A percentile compares a stretch with the other conserved stretches of the same genome.
These are phyloP conservation scores for Halophytophthora batemanensis DNA, from an alignment of 352 stramenopile genomes.

Conservation along the genomic window DNA sequence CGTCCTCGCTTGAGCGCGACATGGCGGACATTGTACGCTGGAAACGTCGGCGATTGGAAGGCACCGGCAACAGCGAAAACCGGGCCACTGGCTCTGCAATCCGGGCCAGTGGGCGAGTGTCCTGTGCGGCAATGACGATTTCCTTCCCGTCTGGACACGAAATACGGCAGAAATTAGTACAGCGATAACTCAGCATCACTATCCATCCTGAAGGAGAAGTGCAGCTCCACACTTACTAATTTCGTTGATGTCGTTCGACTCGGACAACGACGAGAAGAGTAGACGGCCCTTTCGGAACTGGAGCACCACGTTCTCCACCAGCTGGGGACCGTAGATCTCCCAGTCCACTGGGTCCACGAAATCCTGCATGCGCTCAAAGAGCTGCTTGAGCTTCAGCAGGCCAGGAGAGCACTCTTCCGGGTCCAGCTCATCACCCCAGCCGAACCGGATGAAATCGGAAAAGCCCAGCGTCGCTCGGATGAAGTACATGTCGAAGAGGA, in stretches of 20 bases:
- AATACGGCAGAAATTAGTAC: conserved; percentile 10
- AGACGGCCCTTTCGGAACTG: conserved; percentile 84
- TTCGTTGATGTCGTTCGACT: conserved; percentile 82
- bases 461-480: conserved; percentile 80
- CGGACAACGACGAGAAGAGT: conserved; percentile 82
- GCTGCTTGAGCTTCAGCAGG: conserved; percentile 47
- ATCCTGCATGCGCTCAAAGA: conserved; percentile 78
- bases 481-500: conserved; percentile 90
- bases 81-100: conserved; percentile 74
- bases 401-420: conserved; percentile 48
- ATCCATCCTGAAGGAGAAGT: background rate
- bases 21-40: conserved; percentile 34
- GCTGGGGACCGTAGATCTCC: conserved; percentile 84
- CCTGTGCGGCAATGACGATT: conserved; percentile 62
- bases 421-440: conserved; percentile 81
- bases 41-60: conserved; percentile 50
- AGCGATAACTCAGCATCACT: background rate
- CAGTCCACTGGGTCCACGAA: conserved; percentile 87
- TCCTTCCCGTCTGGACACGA: conserved; percentile 64
- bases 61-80: conserved; percentile 78
- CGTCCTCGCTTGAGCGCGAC: conserved; percentile 30
- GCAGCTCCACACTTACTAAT: conserved; percentile 54
- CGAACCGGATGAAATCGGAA: conserved; percentile 85
- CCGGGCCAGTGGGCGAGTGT: conserved; percentile 61
- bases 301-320: conserved; percentile 83